These are phyloP conservation scores for Plasmodium billcollinsi DNA, from an alignment of 169 alveolate species.

Conservation along the genomic window DNA sequence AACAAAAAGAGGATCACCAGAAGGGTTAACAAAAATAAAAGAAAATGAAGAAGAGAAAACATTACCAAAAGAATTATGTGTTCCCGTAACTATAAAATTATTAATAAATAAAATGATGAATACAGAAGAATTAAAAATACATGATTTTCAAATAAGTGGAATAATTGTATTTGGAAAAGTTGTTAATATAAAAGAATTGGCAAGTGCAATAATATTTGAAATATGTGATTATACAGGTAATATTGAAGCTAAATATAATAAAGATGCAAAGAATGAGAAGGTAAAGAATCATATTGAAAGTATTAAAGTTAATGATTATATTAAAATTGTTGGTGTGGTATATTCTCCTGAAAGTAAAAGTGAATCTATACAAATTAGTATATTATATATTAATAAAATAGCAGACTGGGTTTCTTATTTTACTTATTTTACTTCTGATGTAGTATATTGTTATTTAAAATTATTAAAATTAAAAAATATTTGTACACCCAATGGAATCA, in stretches of 20 bases:
- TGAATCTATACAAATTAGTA: conserved; percentile 58
- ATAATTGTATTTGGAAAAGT: conserved; percentile 66
- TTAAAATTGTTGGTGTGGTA: conserved; percentile 72
- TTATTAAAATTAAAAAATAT: conserved; percentile 66
- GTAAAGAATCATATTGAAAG: conserved; percentile 61
- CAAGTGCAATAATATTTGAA: conserved; percentile 71
- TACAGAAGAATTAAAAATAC: conserved; percentile 53
- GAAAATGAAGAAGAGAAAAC: conserved; percentile 55
- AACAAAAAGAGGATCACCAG: conserved; percentile 25
- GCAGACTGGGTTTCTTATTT: conserved; percentile 71
- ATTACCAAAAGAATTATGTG: conserved; percentile 65
- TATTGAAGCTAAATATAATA: conserved; percentile 78
- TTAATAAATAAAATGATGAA: conserved; percentile 64
- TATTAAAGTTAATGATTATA: conserved; percentile 64
- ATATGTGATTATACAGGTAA: conserved; percentile 76
- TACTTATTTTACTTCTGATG: conserved; percentile 70
- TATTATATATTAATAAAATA: conserved; percentile 59
- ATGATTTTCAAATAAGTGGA: conserved; percentile 73
- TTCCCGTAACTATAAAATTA: conserved; percentile 66
- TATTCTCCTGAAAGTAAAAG: conserved; percentile 70
- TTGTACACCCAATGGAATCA: conserved; percentile 44
- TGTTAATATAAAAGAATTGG: conserved; percentile 48
- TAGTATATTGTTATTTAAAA: conserved; percentile 67
- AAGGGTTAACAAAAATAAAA: neutral
- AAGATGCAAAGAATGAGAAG: conserved; percentile 76